These are phyloP conservation scores for Macrolepiota albuminosa DNA, from an alignment of 768 basidiomycete species.

Conservation along the genomic window DNA sequence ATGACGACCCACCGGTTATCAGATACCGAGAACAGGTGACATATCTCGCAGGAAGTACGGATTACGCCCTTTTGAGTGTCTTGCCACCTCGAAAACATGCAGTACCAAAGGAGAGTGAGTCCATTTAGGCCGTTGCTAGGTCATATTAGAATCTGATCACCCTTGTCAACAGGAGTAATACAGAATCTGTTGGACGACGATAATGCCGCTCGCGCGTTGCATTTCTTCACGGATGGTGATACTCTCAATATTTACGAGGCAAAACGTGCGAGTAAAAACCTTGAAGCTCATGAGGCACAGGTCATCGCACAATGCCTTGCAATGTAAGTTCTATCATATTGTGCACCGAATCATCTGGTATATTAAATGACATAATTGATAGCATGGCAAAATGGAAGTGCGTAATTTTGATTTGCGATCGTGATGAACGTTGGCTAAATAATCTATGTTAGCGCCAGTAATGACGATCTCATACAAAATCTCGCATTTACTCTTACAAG, in stretches of 20 bases:
- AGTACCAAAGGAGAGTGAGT: background rate
- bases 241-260: background rate
- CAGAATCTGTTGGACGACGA: background rate
- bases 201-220: background rate
- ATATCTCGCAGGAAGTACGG: background rate
- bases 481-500: background rate
- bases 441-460: background rate
- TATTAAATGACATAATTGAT: background rate
- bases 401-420: background rate
- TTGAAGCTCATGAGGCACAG: background rate
- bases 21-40: background rate
- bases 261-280: background rate
- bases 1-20: background rate
- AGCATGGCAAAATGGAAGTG: background rate
- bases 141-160: background rate
- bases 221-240: background rate
- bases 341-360: background rate
- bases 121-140: background rate
- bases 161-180: background rate
- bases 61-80: background rate
- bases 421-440: background rate
- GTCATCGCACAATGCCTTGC: background rate
- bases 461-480: background rate
- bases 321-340: background rate
- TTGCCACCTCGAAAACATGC: background rate